Conservation (phyloP, 1,284 basidiomycete genomes). For the Caloboletus firmus region DNA sequence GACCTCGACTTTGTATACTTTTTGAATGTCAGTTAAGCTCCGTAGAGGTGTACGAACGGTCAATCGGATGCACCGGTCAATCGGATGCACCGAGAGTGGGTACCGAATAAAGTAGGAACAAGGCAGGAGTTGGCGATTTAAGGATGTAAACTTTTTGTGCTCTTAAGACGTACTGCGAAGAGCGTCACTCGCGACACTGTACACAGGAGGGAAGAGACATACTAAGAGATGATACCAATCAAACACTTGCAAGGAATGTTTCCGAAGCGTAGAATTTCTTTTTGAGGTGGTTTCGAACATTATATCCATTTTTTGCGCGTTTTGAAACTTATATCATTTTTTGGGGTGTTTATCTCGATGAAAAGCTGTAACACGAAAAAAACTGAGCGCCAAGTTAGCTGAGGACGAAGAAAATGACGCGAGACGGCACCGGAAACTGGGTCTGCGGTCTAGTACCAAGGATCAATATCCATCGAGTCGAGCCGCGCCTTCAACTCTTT, state of each 20-base stretch:
- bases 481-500: conserved; percentile 9
- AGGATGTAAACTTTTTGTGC: conserved; percentile 1
- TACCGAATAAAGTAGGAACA: not conserved
- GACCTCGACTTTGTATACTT: not conserved
- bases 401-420: not conserved
- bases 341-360: not conserved
- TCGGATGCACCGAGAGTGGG: not conserved
- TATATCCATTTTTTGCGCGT: conserved; percentile 9
- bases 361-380: not conserved
- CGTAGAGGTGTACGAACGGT: not conserved
- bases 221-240: not conserved
- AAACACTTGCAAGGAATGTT: not conserved
- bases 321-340: conserved; percentile 7
- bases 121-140: not conserved
- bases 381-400: not conserved
- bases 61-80: no score
- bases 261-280: not conserved
- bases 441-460: conserved; percentile 1
- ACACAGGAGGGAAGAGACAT: not conserved
- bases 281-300: conserved; percentile 5
- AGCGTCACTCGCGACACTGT: not conserved
- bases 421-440: not conserved
- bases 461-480: conserved; percentile 12
- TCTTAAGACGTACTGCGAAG: not conserved
- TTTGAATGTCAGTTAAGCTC: not conserved